phyloP scores from a whole-genome alignment of 192 early-diverging fungal species.

The Neocallimastix lanati region DNA sequence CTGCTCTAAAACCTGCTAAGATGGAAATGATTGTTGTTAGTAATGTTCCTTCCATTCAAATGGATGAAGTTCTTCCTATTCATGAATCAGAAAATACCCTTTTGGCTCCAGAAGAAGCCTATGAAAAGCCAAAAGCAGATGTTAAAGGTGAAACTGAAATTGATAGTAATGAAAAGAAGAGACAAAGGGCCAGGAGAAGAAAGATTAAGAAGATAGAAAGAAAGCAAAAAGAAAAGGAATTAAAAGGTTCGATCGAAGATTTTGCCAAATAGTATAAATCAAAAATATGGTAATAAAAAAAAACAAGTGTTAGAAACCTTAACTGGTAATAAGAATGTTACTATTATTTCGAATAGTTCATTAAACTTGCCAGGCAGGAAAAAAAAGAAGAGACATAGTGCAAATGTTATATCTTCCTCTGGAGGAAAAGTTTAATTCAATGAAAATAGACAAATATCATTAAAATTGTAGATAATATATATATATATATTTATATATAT shows the following conservation, averaged over 20 bases:
- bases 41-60: conserved; percentile 64
- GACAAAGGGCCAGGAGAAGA: conserved; percentile 47
- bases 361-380: neutral
- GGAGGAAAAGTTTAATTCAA: neutral
- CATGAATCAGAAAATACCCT: conserved; percentile 61
- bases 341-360: neutral
- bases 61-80: conserved; percentile 91
- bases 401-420: neutral
- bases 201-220: conserved; percentile 40
- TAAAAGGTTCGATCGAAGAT: conserved; percentile 1
- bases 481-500: too few species aligned
- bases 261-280: neutral
- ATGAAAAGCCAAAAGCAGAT: conserved; percentile 51
- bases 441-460: neutral
- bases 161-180: conserved; percentile 55
- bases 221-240: conserved; percentile 12
- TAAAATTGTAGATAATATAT: neutral
- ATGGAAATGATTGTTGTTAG: conserved; percentile 59
- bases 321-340: neutral
- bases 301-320: neutral
- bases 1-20: conserved; percentile 55
- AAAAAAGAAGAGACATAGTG: neutral
- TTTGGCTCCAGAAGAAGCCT: conserved; percentile 80
- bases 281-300: neutral
- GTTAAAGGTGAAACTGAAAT: conserved; percentile 64